Base-by-base conservation (phyloP, 202 grass and related monocot species). In the Schoenoplectus tabernaemontani region DNA sequence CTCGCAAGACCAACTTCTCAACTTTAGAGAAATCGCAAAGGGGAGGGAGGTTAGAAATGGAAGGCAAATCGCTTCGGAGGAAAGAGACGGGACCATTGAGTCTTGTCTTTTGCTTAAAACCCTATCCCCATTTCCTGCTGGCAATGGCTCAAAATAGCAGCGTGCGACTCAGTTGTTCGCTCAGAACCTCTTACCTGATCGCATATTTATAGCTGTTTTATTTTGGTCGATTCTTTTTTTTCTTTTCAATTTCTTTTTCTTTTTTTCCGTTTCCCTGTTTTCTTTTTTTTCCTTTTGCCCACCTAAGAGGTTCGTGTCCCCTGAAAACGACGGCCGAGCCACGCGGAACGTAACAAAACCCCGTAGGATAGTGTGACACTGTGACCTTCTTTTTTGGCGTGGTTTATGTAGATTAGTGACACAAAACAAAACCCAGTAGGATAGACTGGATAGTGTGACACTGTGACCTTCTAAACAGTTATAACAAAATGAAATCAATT, bases 301-400 rank as follows among this genome's bases (percentile, higher is more conserved):
- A 42, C 54, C 76, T 78, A 71, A 15, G 41, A 17, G 66, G 20
- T 20, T 23, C 38, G 26, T 38, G 8, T 38, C 6, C 41, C 7
- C 48, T 63, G 57, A 26, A 42, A 59, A 44, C 3, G 38, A 59
- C 17, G 33, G 46, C 33, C 41, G 10, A 37, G 23, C 17, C 57
- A 30, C 20, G 76, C 37, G 24, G 63, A 26, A 34, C 6, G 76
- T 6, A 58, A 78, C 74, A 23, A 78, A 59, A 59, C 16, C 13
- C 3, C 3, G 4, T 19, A 19, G 56, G 26, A 16, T 51, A 37
- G 16, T n/a, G 2, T 0, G 2, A 51, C 17, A 15, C 13, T 44
- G 76, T 63, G 76, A 63, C 57, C 58, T 59, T 17, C n/a, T n/a
- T n/a, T 46, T 79, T 79, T 79, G 76, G 76, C 76, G 76, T 51